Base-by-base conservation (phyloP, 257 asterid genomes). In the Salvia hispanica region DNA sequence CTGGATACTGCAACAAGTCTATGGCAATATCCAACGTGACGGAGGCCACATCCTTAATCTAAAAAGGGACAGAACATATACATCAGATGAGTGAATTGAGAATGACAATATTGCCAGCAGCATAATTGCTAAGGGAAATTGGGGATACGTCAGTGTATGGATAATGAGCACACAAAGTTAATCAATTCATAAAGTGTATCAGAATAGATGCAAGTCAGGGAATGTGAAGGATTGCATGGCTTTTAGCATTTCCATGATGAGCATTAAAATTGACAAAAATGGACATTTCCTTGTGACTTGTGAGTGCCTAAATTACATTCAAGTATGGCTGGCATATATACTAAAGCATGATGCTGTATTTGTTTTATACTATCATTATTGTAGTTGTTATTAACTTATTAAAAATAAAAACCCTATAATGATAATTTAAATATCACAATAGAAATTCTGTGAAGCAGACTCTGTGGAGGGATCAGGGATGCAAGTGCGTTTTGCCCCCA, bases 11-110 rank as follows among this genome's bases (percentile, higher is more conserved):
- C 74, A 93, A 85, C 57, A 93, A 75, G 64, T 90, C 92, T 15
- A 93, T 87, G 56, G 99, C 96, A 62, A 64, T 75, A 70, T 93
- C 95, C 79, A 90, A 68, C 52, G 97, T 88, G 71, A 93, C 72
- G 68, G 95, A 83, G 64, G 65, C 62, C 47, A 78, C 78, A 58
- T 90, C 86, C 82, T 88, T 86, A 69, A 82, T 81, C 95, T 86
- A 74, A 66, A 54, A 64, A 54, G 11, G 50, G 74, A 57, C 34
- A 70, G 44, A 46, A 25, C 62, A 65, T 5, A 3, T 53, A 47
- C 43, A 43, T 69, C 64, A 64, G 71, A 72, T 14, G 60, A 73
- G 72, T 7, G 57, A 40, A 21, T 8, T 31, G 43, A 45, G 59
- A 76, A 48, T 14, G 40, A 53, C 47, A 56, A 36, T 46, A 45